phyloP scores from a whole-genome alignment of 805 yeast genomes.

The Candida glaebosa region DNA sequence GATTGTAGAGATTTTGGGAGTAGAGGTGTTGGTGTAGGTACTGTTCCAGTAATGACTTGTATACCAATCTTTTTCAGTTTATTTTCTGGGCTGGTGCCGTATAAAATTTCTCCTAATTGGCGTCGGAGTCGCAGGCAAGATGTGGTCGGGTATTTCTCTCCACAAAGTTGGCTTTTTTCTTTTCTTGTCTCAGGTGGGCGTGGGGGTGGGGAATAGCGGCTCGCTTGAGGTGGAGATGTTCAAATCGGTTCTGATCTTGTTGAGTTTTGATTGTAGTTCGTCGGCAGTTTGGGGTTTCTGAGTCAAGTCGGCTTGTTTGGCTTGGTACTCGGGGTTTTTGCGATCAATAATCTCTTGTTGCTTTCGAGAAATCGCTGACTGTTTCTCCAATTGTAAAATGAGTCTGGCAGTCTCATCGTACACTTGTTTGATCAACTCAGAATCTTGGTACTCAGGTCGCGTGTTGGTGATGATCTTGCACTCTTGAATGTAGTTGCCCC shows the following conservation, averaged over 20 bases:
- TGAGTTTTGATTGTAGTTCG: slow-evolving; percentile 35
- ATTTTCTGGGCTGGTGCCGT: no score
- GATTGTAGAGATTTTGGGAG: no score
- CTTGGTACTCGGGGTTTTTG: slow-evolving; percentile 11
- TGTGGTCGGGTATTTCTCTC: no score
- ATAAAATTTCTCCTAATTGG: no score
- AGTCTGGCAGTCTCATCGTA: slow-evolving; percentile 58
- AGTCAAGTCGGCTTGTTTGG: slow-evolving; percentile 22
- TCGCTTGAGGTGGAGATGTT: slow-evolving; percentile 2
- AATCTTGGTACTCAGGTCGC: slow-evolving; percentile 65
- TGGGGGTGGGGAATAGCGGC: not conserved
- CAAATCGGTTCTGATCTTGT: slow-evolving; percentile 18
- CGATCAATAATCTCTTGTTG: slow-evolving; percentile 16
- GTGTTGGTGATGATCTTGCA: slow-evolving; percentile 52
- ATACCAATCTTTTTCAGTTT: no score
- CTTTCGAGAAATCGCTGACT: slow-evolving; percentile 60
- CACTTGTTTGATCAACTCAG: slow-evolving; percentile 54
- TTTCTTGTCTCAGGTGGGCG: no score
- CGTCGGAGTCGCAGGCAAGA: no score
- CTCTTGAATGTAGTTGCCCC: slow-evolving; percentile 73
- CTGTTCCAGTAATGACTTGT: no score
- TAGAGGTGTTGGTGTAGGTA: no score
- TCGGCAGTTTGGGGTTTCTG: slow-evolving; percentile 33
- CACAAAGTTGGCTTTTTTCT: no score
- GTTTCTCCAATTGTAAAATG: slow-evolving; percentile 62